Conservation (phyloP, 768 basidiomycete genomes). For the Lentinula boryana region DNA sequence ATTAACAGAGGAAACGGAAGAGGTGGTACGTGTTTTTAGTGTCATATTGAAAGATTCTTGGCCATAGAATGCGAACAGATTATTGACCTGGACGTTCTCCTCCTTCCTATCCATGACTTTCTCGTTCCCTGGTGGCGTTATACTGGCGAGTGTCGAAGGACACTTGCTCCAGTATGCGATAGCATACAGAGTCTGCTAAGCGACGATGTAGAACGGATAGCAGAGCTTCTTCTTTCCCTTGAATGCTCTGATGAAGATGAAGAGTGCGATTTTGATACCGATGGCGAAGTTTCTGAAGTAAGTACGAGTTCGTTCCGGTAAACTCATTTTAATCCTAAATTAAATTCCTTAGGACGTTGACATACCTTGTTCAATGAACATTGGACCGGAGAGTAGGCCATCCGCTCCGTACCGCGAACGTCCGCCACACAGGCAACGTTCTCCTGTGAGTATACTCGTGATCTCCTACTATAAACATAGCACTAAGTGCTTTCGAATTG, state of each 20-base stretch:
- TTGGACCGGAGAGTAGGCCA: background rate
- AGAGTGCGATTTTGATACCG: background rate
- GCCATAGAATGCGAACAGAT: background rate
- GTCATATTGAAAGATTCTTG: background rate
- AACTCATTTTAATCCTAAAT: background rate
- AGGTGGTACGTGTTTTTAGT: background rate
- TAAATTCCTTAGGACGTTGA: background rate
- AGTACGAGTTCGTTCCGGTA: background rate
- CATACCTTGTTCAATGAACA: background rate
- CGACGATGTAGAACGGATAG: background rate
- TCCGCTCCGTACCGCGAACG: background rate
- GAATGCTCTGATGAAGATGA: background rate
- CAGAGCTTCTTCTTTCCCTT: background rate
- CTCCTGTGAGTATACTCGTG: background rate
- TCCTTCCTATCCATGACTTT: conserved; percentile 3
- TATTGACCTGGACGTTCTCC: conserved; percentile 4
- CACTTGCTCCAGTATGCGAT: conserved; percentile 2
- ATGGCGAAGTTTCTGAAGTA: background rate
- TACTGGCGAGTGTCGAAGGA: background rate
- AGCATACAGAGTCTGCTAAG: background rate
- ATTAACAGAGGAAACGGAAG: background rate
- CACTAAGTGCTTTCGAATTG: background rate
- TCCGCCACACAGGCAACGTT: conserved; percentile 2
- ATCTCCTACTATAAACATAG: background rate
- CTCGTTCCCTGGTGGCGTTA: conserved; percentile 1